Evolutionary conservation across 1,284 basidiomycete species (phyloP), one percentile per base, ranked within the genome.

Genomic region (Sporisorium graminicola): DNA sequence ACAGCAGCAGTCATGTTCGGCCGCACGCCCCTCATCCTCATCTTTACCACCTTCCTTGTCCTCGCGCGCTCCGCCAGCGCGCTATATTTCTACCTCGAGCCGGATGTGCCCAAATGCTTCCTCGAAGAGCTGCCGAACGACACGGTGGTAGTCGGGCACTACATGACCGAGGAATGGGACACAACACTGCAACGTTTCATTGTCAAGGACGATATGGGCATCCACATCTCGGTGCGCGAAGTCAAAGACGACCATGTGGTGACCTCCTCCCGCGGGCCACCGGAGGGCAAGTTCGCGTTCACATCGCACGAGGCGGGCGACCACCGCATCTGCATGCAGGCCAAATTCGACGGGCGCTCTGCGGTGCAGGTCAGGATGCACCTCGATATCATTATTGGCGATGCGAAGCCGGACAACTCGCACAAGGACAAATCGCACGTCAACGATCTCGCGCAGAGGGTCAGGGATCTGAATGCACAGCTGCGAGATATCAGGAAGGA

Each of bases 41-140:
- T 65, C 26, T 50, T 70, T 18, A 20, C 59, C 47, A 20, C 59
- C n/a, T 20, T 75, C 6, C 60, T 75, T 5, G 46, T 65, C 18
- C 44, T 58, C 29, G 52, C 46, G 13, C 66, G 67, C 3, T 57
- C 66, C 6, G 46, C 73, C 8, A 37, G 47, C 14, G 73, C 66
- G 27, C 84, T 87, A 18, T 87, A 87, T 76, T 87, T 87, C 67
- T 87, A 87, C 78, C 82, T 87, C 44, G 84, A 86, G 29, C 84
- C 86, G 14, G 86, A 85, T 12, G 74, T 80, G 16, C 78, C 79
- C 40, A 80, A 84, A 40, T 99, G 97, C 87, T 99, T 99, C 87
- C 90, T 98, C 74, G 97, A 99, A 86, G 97, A 99, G 86, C 88
- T 99, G 43, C 96, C 96, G n/a, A 92, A 91, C 16, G 93, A 98